Base-by-base conservation (phyloP, 148 eudicot genomes). In the Bassia scoparia region DNA sequence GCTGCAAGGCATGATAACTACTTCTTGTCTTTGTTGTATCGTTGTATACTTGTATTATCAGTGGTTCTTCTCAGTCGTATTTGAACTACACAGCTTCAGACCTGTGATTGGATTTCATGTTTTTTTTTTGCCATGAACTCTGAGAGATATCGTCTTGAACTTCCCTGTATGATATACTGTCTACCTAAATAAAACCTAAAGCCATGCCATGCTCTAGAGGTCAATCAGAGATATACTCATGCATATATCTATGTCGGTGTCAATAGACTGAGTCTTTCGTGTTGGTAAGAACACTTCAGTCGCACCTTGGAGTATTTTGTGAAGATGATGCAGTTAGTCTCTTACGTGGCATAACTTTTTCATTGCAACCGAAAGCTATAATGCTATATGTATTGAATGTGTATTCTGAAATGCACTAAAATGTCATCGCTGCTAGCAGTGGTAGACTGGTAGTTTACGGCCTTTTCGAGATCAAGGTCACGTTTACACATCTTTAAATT, bases 101-200 rank as follows among this genome's bases (percentile, higher is more conserved):
- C 68, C 83, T 95, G 99, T 79, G 67, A 35, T 37, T n/a, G n/a
- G n/a, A n/a, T n/a, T n/a, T n/a, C n/a, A n/a, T n/a, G n/a, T n/a
- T n/a, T n/a, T n/a, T n/a, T 68, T 61, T 65, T 80, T 91, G 17
- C 74, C 81, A 65, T 7, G 46, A 41, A 11, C 12, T 0, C 44
- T 82, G 69, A 81, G 48, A 7, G 96, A 89, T 55, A 55, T 72
- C 15, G 96, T 89, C 86, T 80, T 95, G 64, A 95, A 91, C 79
- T 77, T 88, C 99, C 97, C 50, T 95, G 97, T 16, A 84, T 95
- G n/a, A n/a, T n/a, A n/a, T n/a, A n/a, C n/a, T n/a, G n/a, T n/a
- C n/a, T n/a, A n/a, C n/a, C n/a, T n/a, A n/a, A n/a, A n/a, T 69
- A 89, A 3, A 88, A 77, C 66, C 89, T 95, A 64, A 86, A 89